A percentile compares a stretch with the other conserved stretches of the same genome.
phyloP scores from a whole-genome alignment of 2,329 filamentous ascomycete species.

The Mollisia scopiformis region DNA sequence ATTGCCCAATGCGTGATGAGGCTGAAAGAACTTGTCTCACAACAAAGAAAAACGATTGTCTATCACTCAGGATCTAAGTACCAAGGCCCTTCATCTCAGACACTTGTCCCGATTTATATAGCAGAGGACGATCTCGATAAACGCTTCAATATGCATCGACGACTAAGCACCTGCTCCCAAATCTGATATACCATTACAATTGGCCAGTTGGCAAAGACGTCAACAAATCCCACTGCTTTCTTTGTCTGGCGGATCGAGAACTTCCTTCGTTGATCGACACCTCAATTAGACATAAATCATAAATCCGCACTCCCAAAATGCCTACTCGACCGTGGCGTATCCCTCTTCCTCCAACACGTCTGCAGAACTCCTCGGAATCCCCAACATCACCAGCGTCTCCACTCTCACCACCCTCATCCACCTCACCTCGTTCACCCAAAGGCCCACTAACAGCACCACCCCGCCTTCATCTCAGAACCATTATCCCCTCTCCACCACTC shows the following conservation, averaged over 20 bases:
- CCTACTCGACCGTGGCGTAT: not conserved
- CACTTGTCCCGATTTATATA: no score
- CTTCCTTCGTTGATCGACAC: no score
- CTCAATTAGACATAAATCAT: not conserved
- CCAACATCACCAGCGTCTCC: not conserved
- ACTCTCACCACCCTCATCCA: not conserved
- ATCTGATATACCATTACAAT: no score
- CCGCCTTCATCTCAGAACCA: slow-evolving; percentile 25
- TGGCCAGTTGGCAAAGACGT: no score
- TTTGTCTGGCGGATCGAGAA: not conserved
- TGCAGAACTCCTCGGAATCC: slow-evolving; percentile 1
- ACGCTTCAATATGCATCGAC: no score
- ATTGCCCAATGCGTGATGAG: not conserved
- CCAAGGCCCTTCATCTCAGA: not conserved
- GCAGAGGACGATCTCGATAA: not conserved
- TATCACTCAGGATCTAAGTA: not conserved
- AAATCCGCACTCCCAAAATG: not conserved
- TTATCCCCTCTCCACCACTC: slow-evolving; percentile 29
- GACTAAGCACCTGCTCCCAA: no score
- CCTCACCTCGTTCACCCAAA: not conserved
- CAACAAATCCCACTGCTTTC: not conserved
- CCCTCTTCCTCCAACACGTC: not conserved
- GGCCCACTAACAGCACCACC: slow-evolving; percentile 16
- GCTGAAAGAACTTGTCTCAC: not conserved
- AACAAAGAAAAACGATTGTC: slow-evolving; percentile 6